Conservation (phyloP, 371 early-diverging fungal genomes). For the Mucor lusitanicus region DNA sequence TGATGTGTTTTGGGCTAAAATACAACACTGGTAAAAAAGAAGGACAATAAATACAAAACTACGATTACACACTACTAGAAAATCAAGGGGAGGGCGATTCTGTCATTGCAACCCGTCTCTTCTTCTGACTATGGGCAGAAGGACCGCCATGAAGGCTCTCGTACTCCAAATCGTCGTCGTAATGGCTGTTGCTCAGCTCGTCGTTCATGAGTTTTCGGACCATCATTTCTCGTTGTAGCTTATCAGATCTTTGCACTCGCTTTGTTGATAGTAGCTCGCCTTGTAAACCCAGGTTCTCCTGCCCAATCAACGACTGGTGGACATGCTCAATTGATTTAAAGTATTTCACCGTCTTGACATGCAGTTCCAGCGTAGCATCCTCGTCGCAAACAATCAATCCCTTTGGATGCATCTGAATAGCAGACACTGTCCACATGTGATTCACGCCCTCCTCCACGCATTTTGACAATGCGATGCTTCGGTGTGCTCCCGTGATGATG, state of each 20-base stretch:
- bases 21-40: slow-evolving; percentile 32
- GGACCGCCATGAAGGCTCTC: not conserved
- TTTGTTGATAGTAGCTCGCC: slow-evolving; percentile 49
- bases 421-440: slow-evolving; percentile 93
- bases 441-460: slow-evolving; percentile 87
- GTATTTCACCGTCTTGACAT: slow-evolving; percentile 57
- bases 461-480: slow-evolving; percentile 74
- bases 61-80: too few species aligned
- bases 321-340: slow-evolving; percentile 79
- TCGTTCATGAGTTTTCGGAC: slow-evolving; percentile 23
- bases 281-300: slow-evolving; percentile 77
- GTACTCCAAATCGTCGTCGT: slow-evolving; percentile 14
- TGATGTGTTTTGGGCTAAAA: slow-evolving; percentile 41
- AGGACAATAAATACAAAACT: not conserved
- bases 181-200: slow-evolving; percentile 6
- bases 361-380: slow-evolving; percentile 87
- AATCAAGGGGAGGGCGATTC: slow-evolving; percentile 15
- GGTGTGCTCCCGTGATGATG: slow-evolving; percentile 87
- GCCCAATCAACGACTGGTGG: slow-evolving; percentile 70
- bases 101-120: slow-evolving; percentile 12
- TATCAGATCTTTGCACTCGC: slow-evolving; percentile 14
- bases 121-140: slow-evolving; percentile 12
- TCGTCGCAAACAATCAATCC: slow-evolving; percentile 91
- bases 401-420: slow-evolving; percentile 87
- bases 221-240: slow-evolving; percentile 20